Evolutionary conservation across 371 early-diverging fungal genomes (phyloP).

Genomic region (Rhizopus microsporus): DNA sequence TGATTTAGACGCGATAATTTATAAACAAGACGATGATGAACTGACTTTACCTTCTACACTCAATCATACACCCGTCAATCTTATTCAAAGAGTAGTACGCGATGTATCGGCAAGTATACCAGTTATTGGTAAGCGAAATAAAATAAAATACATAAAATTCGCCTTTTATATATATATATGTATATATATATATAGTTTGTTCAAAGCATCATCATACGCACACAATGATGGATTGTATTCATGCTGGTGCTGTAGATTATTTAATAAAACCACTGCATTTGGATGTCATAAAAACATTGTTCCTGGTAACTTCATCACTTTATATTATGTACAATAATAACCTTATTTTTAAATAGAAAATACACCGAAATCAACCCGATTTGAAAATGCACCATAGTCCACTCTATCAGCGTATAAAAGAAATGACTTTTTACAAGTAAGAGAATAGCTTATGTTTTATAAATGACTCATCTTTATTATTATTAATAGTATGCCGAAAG

Average conservation of each 20-base stretch:
- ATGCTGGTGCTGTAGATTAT: slow-evolving; percentile 58
- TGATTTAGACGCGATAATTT: slow-evolving; percentile 25
- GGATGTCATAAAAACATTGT: slow-evolving; percentile 55
- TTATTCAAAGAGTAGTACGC: slow-evolving; percentile 13
- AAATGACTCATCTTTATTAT: neutral
- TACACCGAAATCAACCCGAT: slow-evolving; percentile 19
- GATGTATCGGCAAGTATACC: slow-evolving; percentile 17
- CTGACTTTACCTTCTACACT: slow-evolving; percentile 6
- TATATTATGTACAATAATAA: neutral
- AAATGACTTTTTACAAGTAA: slow-evolving; percentile 18
- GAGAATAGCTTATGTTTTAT: neutral
- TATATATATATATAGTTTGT: slow-evolving; percentile 29
- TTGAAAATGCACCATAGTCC: neutral
- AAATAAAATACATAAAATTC: neutral
- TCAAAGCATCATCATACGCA: slow-evolving; percentile 33
- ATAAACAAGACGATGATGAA: slow-evolving; percentile 4
- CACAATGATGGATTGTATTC: slow-evolving; percentile 49
- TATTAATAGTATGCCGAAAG: neutral
- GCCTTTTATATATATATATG: slow-evolving; percentile 17
- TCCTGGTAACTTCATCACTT: slow-evolving; percentile 41
- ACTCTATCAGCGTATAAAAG: slow-evolving; percentile 26
- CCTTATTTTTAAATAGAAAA: slow-evolving; percentile 8
- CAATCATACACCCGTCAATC: neutral
- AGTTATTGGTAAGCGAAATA: slow-evolving; percentile 19
- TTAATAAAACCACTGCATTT: slow-evolving; percentile 54